Evolutionary conservation across 768 basidiomycete genomes (phyloP).

Genomic region (Naganishia friedmannii): DNA sequence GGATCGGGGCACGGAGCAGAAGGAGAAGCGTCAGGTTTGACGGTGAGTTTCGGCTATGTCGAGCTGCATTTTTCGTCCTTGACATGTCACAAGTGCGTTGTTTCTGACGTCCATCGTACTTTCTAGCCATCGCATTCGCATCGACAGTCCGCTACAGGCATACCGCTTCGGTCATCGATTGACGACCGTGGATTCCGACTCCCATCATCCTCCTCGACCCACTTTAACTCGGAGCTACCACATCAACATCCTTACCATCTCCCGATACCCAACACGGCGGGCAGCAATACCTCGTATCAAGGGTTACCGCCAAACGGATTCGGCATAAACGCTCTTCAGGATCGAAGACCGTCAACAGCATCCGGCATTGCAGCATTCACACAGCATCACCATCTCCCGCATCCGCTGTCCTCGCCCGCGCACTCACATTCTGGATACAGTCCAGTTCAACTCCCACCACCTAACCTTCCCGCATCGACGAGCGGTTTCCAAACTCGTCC

Average conservation of each 20-base stretch:
- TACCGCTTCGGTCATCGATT: background rate
- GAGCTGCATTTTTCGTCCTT: background rate
- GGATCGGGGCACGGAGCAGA: slow-evolving; percentile 16
- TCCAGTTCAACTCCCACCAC: slow-evolving; percentile 9
- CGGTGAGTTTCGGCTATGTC: background rate
- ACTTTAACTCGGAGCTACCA: background rate
- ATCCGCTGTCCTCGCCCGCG: background rate
- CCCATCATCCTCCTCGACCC: background rate
- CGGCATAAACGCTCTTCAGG: slow-evolving; percentile 3
- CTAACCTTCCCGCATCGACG: background rate
- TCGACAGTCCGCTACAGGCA: slow-evolving; percentile 11
- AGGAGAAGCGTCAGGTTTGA: slow-evolving; percentile 13
- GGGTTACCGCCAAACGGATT: background rate
- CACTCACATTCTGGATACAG: slow-evolving; percentile 11
- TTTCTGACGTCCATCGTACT: background rate
- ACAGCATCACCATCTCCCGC: background rate
- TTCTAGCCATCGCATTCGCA: slow-evolving; percentile 5
- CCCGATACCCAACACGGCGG: background rate
- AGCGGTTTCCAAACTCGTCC: slow-evolving; percentile 5
- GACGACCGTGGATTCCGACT: background rate
- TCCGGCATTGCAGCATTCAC: slow-evolving; percentile 4
- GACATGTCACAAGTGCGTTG: too few species aligned
- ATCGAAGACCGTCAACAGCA: slow-evolving; percentile 2
- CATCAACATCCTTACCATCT: slow-evolving; percentile 10
- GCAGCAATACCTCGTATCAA: background rate